A percentile compares a stretch with the other conserved stretches of the same genome.
These are phyloP conservation scores for Trifolium subterraneum DNA, from an alignment of 306 rosid genomes.

Conservation along the genomic window DNA sequence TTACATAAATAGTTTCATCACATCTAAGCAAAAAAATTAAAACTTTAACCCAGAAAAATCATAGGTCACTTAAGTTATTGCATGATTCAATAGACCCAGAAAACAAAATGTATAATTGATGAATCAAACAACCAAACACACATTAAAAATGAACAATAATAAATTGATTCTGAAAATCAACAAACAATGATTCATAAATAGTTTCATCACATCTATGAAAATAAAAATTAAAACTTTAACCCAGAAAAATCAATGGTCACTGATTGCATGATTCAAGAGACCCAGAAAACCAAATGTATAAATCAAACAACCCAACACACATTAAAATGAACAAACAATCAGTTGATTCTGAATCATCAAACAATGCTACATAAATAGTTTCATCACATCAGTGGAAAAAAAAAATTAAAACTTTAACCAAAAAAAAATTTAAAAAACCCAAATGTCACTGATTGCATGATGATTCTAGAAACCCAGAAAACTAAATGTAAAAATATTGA, in stretches of 20 bases:
- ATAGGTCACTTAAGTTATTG: not conserved
- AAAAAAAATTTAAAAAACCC: not conserved
- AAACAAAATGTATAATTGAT: conserved; percentile 21
- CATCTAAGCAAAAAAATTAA: conserved; percentile 27
- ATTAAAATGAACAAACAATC: not conserved
- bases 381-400: not conserved
- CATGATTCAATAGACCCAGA: conserved; percentile 37
- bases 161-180: not conserved
- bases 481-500: conserved; percentile 21
- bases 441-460: conserved; percentile 2
- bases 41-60: conserved; percentile 37
- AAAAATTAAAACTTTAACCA: conserved; percentile 1
- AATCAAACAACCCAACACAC: not conserved
- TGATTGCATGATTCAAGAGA: conserved; percentile 27
- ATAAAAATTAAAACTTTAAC: conserved; percentile 2
- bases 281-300: conserved; percentile 29
- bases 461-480: conserved; percentile 37
- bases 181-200: not conserved
- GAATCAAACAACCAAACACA: not conserved
- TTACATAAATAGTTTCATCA: not conserved
- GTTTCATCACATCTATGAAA: not conserved
- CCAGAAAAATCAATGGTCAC: not conserved
- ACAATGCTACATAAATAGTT: not conserved
- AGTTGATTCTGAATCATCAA: not conserved
- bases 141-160: not conserved